phyloP scores from a whole-genome alignment of 2,329 filamentous ascomycete genomes.

The Phyllosticta citriasiana region DNA sequence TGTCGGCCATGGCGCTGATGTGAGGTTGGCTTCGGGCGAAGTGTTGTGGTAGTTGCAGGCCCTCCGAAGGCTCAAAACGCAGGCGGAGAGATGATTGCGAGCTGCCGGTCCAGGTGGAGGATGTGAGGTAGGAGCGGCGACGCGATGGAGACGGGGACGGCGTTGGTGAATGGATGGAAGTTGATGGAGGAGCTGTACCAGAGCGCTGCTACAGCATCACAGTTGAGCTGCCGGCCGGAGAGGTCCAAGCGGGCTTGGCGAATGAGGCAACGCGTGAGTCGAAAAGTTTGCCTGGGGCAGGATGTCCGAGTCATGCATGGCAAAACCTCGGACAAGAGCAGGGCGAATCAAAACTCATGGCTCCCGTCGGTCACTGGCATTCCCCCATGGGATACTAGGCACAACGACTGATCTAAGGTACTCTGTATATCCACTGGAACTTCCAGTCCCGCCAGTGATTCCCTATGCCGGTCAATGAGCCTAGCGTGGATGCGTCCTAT shows the following conservation, averaged over 20 bases:
- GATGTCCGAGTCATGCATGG: background rate
- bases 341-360: too few relatives aligned
- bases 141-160: background rate
- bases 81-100: background rate
- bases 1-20: constrained; percentile 24
- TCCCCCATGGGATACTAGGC: too few relatives aligned
- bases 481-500: too few relatives aligned
- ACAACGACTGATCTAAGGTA: too few relatives aligned
- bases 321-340: too few relatives aligned
- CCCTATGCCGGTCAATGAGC: too few relatives aligned
- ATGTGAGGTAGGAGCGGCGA: background rate
- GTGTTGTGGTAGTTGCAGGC: background rate
- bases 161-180: background rate
- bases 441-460: too few relatives aligned
- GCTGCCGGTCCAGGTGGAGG: background rate
- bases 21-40: background rate
- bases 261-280: background rate
- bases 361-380: too few relatives aligned
- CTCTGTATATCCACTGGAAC: too few relatives aligned
- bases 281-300: background rate
- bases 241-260: background rate
- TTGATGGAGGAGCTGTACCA: background rate
- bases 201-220: background rate
- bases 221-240: background rate
- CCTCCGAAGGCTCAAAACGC: background rate